Evolutionary conservation across 768 basidiomycete genomes (phyloP).

Genomic region (Hirschioporus abietinus): DNA sequence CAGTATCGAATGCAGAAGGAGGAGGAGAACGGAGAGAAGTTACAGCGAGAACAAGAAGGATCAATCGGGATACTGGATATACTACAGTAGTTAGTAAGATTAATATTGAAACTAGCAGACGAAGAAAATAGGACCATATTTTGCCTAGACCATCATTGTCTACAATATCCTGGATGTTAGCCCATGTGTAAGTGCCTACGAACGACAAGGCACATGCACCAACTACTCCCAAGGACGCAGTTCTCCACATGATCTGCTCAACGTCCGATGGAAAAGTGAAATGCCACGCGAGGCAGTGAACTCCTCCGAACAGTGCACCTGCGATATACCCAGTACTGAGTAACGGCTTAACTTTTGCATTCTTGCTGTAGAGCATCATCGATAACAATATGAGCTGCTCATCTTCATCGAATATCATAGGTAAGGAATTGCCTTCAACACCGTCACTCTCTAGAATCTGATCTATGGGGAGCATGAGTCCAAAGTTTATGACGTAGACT

Average conservation of each 20-base stretch:
- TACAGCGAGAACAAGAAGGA: conserved; percentile 4
- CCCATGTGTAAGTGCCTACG: no score
- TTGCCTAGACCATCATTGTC: no score
- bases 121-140: no score
- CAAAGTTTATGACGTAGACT: neutral
- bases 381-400: neutral
- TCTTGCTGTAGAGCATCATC: neutral
- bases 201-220: neutral
- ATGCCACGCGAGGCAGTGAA: conserved; percentile 26
- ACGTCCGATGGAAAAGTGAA: conserved; percentile 19
- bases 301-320: conserved; percentile 16
- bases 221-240: conserved; percentile 8
- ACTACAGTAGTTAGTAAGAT: neutral
- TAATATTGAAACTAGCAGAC: no score
- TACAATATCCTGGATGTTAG: no score
- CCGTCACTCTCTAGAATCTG: neutral
- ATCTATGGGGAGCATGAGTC: neutral
- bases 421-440: neutral
- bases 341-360: neutral
- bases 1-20: neutral
- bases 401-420: neutral
- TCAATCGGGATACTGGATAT: conserved; percentile 4
- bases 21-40: neutral
- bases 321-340: neutral
- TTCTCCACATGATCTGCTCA: conserved; percentile 22